Conservation (phyloP, 129 eudicot species). For the Calendula officinalis region DNA sequence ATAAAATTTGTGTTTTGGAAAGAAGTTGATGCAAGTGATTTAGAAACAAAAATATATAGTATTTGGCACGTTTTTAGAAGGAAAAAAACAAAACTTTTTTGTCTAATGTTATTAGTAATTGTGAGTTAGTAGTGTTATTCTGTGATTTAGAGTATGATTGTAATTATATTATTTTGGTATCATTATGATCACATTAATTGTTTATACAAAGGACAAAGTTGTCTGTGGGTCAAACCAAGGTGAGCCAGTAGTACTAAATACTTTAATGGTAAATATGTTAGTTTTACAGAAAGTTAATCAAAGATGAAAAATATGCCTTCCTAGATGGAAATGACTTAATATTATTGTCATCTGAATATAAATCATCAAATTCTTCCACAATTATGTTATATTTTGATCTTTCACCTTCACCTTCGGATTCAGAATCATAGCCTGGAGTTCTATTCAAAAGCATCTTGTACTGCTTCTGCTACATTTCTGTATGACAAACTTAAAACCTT, state of each 20-base stretch:
- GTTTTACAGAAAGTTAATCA: conserved; percentile 1
- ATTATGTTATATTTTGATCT: conserved; percentile 21
- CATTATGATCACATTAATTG: neutral
- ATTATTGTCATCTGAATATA: conserved; percentile 35
- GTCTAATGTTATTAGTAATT: neutral
- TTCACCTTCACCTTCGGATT: conserved; percentile 29
- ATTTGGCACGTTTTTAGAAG: neutral
- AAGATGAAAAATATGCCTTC: conserved; percentile 22
- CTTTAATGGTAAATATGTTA: neutral
- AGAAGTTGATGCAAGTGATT: conserved; percentile 20
- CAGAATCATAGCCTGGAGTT: conserved; percentile 30
- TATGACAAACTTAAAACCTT: conserved; percentile 40
- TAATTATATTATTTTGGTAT: neutral
- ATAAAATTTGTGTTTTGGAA: neutral
- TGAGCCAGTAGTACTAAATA: neutral
- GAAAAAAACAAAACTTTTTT: neutral
- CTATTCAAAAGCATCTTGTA: conserved; percentile 74
- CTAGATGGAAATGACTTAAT: conserved; percentile 7
- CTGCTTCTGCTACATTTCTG: conserved; percentile 69
- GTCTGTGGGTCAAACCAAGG: neutral
- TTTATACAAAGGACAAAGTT: neutral
- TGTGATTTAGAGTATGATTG: neutral
- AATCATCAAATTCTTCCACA: conserved; percentile 24
- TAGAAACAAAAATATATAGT: neutral
- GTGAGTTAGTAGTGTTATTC: neutral